phyloP scores from a whole-genome alignment of 441 rosid species.

The Pelargonium australe region DNA sequence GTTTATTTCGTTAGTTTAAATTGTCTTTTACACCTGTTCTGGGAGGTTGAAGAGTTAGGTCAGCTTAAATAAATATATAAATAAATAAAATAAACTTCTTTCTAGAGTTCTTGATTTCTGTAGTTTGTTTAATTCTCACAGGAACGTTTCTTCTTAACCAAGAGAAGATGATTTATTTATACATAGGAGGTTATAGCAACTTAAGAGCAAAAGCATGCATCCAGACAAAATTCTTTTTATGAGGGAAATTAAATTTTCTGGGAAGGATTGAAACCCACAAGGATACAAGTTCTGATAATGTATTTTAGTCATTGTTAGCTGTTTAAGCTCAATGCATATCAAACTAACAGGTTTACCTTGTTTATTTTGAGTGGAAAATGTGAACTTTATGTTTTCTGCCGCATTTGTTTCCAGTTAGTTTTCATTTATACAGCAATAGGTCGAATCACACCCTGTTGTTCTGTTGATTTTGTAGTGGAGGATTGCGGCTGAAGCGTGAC shows the following conservation, averaged over 20 bases:
- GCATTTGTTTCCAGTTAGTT: not conserved
- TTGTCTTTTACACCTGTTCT: not conserved
- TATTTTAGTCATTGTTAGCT: not conserved
- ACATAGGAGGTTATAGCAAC: not conserved
- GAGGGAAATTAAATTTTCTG: too few species aligned
- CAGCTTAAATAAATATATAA: not conserved
- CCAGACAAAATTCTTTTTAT: too few species aligned
- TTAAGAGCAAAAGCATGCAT: not conserved
- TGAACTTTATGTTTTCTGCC: not conserved
- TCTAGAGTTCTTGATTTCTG: constrained; percentile 1
- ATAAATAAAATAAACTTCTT: not conserved
- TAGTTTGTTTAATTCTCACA: not conserved
- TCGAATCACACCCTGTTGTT: not conserved
- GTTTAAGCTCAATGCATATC: not conserved
- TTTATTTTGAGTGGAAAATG: not conserved
- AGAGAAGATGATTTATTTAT: not conserved
- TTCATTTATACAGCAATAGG: not conserved
- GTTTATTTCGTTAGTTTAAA: not conserved
- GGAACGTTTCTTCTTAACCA: not conserved
- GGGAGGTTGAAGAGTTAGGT: not conserved
- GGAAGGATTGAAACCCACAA: too few species aligned
- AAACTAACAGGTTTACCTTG: not conserved
- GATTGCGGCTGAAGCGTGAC: constrained; percentile 92
- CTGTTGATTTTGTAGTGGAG: constrained; percentile 55
- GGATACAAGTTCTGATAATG: not conserved